These are phyloP conservation scores for Shiraia bambusicola DNA, from an alignment of 2,329 filamentous ascomycete species.

Conservation along the genomic window DNA sequence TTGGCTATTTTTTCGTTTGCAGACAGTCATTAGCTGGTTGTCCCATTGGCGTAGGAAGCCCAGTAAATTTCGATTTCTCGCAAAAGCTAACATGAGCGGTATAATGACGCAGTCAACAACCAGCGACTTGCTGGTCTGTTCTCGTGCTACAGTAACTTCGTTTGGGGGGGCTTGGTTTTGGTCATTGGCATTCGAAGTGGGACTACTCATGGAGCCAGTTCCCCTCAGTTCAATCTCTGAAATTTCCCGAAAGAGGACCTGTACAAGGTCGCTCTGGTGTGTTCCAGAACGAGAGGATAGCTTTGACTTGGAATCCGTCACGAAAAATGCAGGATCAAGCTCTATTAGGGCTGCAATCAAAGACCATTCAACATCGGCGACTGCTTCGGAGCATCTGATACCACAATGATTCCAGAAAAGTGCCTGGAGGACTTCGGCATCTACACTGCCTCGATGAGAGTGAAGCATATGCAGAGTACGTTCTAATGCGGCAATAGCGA, in stretches of 20 bases:
- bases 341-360: slow-evolving; percentile 37
- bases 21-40: slow-evolving; percentile 28
- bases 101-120: slow-evolving; percentile 26
- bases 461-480: slow-evolving; percentile 28
- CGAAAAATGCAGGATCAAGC: slow-evolving; percentile 37
- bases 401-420: slow-evolving; percentile 42
- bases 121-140: background rate
- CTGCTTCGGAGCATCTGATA: slow-evolving; percentile 24
- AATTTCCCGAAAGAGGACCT: slow-evolving; percentile 34
- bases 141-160: too few relatives aligned
- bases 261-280: slow-evolving; percentile 27
- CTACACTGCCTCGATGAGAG: slow-evolving; percentile 27
- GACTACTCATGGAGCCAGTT: slow-evolving; percentile 6
- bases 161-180: too few relatives aligned
- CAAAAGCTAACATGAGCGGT: slow-evolving; percentile 38
- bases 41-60: slow-evolving; percentile 42
- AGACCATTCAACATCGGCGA: slow-evolving; percentile 30
- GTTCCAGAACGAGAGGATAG: slow-evolving; percentile 9
- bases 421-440: slow-evolving; percentile 29
- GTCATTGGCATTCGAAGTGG: too few relatives aligned
- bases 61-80: slow-evolving; percentile 36
- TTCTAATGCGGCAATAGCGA: slow-evolving; percentile 27
- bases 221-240: slow-evolving; percentile 21
- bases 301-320: slow-evolving; percentile 22
- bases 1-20: slow-evolving; percentile 18